These are phyloP conservation scores for Tuber calosporum DNA, from an alignment of 495 filamentous ascomycete species.

Conservation along the genomic window DNA sequence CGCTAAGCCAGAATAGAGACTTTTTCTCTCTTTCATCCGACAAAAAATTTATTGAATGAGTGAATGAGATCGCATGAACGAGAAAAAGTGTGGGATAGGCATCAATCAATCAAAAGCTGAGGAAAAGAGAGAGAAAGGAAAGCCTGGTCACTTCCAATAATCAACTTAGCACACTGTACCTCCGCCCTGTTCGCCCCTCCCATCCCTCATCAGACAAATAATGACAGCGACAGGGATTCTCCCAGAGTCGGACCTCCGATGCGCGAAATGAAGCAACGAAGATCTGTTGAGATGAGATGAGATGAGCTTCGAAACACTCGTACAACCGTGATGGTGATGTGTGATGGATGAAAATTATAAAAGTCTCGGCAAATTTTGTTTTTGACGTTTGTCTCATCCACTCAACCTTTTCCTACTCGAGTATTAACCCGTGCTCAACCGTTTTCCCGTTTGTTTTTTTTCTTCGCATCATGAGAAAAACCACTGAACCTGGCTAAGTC, in stretches of 20 bases:
- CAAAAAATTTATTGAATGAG: background rate
- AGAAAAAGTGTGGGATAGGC: background rate
- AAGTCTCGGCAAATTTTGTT: background rate
- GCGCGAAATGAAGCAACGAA: constrained; percentile 36
- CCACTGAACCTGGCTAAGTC: background rate
- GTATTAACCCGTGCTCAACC: constrained; percentile 3
- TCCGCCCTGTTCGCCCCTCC: background rate
- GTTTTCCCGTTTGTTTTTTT: constrained; percentile 1
- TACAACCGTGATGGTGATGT: background rate
- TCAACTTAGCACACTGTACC: background rate
- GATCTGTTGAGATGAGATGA: constrained; percentile 37
- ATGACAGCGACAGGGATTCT: background rate
- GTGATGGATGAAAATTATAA: background rate
- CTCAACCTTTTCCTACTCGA: background rate
- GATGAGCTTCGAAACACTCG: constrained; percentile 23
- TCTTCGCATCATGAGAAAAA: background rate
- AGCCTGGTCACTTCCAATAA: background rate
- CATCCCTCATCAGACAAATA: background rate
- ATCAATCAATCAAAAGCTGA: background rate
- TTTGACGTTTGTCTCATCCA: background rate
- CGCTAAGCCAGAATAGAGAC: background rate
- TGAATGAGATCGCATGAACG: background rate
- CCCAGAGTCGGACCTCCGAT: background rate
- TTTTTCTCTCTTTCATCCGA: background rate
- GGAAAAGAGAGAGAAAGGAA: background rate